These are phyloP conservation scores for Amborella trichopoda DNA, from an alignment of 164 flowering plant genomes.

Conservation along the genomic window DNA sequence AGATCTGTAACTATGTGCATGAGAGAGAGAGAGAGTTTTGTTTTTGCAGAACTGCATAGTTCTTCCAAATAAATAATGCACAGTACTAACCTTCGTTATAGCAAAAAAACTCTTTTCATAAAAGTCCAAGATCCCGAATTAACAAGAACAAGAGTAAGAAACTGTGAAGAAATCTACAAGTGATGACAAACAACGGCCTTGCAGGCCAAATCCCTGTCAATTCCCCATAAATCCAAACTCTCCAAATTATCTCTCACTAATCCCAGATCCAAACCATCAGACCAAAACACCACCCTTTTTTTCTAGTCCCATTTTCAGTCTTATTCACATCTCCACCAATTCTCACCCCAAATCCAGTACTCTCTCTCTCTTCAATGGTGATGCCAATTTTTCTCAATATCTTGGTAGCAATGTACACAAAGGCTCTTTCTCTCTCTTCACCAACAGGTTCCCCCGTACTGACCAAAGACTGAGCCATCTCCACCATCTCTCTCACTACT, in stretches of 20 bases:
- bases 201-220: conserved; percentile 61
- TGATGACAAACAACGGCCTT: conserved; percentile 69
- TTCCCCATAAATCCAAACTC: conserved; percentile 42
- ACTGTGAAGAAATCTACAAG: too few relatives aligned
- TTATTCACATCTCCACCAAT: conserved; percentile 10
- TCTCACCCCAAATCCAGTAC: conserved; percentile 20
- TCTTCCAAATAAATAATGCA: too few relatives aligned
- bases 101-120: too few relatives aligned
- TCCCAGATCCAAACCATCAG: conserved; percentile 20
- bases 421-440: conserved; percentile 11
- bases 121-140: too few relatives aligned
- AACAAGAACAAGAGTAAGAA: too few relatives aligned
- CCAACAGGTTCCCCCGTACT: conserved; percentile 8
- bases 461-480: conserved; percentile 13
- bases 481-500: conserved; percentile 24
- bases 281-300: conserved; percentile 51
- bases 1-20: too few relatives aligned
- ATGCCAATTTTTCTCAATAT: conserved; percentile 29
- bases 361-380: conserved; percentile 30
- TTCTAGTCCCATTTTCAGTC: conserved; percentile 14
- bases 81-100: too few relatives aligned
- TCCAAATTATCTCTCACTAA: conserved; percentile 27
- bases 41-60: too few relatives aligned
- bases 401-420: conserved; percentile 19
- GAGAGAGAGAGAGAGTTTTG: too few relatives aligned